Evolutionary conservation across 345 rosid genomes (phyloP).

Genomic region (Salix viminalis): DNA sequence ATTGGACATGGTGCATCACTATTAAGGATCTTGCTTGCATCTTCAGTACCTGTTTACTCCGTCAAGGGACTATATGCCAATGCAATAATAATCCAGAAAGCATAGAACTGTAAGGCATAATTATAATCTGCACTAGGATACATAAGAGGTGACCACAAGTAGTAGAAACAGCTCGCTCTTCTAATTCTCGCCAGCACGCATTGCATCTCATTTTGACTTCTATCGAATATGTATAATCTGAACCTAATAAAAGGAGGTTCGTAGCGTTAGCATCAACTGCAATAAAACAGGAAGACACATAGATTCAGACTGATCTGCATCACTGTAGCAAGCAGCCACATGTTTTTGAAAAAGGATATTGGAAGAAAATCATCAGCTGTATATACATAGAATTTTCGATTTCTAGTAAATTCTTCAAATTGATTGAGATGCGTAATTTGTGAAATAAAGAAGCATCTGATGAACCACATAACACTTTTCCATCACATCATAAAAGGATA

Average conservation of each 20-base stretch:
- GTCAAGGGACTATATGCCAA: conserved; percentile 41
- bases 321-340: background rate
- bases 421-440: background rate
- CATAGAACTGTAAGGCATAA: conserved; percentile 1
- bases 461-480: too few species aligned
- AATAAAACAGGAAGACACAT: background rate
- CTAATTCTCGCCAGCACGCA: conserved; percentile 93
- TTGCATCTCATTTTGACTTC: conserved; percentile 80
- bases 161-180: conserved; percentile 82
- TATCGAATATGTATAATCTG: conserved; percentile 11
- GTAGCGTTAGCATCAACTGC: background rate
- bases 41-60: conserved; percentile 66
- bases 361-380: background rate
- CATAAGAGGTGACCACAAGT: conserved; percentile 90
- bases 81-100: background rate
- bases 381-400: background rate
- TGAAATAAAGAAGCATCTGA: too few species aligned
- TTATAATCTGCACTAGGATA: conserved; percentile 38
- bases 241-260: background rate
- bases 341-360: background rate
- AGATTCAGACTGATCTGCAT: background rate
- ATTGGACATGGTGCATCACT: conserved; percentile 89
- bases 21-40: conserved; percentile 81
- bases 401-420: background rate
- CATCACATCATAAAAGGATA: too few species aligned